phyloP scores from a whole-genome alignment of 2,329 filamentous ascomycete genomes.

The Epichloe hybrida region DNA sequence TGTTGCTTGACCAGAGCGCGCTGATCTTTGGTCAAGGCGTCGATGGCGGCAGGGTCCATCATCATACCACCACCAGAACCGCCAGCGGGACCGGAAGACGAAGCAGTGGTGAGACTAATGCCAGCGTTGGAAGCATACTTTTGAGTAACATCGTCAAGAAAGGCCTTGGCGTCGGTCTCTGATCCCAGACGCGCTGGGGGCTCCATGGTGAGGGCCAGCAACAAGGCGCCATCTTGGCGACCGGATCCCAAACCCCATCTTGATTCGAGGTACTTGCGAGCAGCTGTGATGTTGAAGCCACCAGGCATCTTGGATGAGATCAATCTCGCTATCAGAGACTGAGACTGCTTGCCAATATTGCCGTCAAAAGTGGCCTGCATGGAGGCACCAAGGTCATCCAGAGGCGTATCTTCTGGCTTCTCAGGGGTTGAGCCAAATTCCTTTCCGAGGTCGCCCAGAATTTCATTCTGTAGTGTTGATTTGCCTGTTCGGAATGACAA shows the following conservation, averaged over 20 bases:
- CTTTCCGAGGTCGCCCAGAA: conserved; percentile 92
- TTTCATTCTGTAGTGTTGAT: conserved; percentile 97
- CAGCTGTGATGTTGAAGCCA: conserved; percentile 95
- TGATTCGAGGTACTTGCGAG: conserved; percentile 88
- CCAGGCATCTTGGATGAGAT: conserved; percentile 99
- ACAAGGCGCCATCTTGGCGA: conserved; percentile 78
- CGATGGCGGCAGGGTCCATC: conserved; percentile 97
- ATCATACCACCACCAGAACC: conserved; percentile 79
- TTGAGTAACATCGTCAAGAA: conserved; percentile 75
- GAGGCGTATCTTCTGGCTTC: conserved; percentile 92
- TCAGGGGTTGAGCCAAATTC: conserved; percentile 97
- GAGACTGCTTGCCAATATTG: conserved; percentile 92
- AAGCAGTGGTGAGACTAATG: conserved; percentile 66
- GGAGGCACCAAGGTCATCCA: conserved; percentile 85
- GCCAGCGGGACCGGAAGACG: conserved; percentile 59
- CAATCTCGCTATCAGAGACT: conserved; percentile 80
- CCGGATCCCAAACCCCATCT: conserved; percentile 81
- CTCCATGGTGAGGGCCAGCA: conserved; percentile 87
- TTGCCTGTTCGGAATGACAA: conserved; percentile 50
- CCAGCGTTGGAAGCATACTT: conserved; percentile 80
- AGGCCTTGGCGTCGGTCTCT: conserved; percentile 82
- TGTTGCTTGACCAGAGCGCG: conserved; percentile 95
- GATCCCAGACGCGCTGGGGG: conserved; percentile 77
- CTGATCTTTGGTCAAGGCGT: conserved; percentile 95
- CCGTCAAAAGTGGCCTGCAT: conserved; percentile 99